Evolutionary conservation across 306 rosid species (phyloP).

Genomic region (Vachellia pachyceras): DNA sequence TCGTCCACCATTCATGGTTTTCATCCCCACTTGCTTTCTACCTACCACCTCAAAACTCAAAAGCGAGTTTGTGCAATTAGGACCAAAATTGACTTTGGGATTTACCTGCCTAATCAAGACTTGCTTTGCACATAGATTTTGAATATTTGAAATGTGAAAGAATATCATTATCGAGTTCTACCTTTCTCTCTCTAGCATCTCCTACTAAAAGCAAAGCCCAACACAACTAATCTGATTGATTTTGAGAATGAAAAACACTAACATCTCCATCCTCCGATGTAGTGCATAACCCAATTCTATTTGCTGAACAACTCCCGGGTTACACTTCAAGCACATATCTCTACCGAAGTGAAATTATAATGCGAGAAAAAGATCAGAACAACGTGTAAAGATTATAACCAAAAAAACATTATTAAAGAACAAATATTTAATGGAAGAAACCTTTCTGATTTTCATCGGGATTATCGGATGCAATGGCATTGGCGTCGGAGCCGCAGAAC

Average conservation of each 20-base stretch:
- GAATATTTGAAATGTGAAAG: neutral
- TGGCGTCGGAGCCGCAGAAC: constrained; percentile 10
- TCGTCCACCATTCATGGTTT: neutral
- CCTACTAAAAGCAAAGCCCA: neutral
- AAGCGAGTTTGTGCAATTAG: neutral
- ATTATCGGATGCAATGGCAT: neutral
- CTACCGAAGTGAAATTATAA: neutral
- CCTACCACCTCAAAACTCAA: neutral
- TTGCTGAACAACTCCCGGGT: neutral
- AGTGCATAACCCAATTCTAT: neutral
- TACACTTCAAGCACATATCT: neutral
- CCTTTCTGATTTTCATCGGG: constrained; percentile 9
- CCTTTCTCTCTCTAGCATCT: neutral
- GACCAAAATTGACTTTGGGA: neutral
- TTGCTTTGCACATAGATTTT: neutral
- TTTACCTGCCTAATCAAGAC: neutral
- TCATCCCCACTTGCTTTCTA: neutral
- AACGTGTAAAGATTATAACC: neutral
- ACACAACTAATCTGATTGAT: neutral
- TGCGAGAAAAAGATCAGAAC: neutral
- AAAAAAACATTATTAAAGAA: neutral
- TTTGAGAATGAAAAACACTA: neutral
- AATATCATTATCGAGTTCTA: neutral
- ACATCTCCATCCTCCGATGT: neutral
- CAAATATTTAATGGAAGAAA: neutral